These are phyloP conservation scores for Hygrocybe punicea DNA, from an alignment of 768 basidiomycete species.

Conservation along the genomic window DNA sequence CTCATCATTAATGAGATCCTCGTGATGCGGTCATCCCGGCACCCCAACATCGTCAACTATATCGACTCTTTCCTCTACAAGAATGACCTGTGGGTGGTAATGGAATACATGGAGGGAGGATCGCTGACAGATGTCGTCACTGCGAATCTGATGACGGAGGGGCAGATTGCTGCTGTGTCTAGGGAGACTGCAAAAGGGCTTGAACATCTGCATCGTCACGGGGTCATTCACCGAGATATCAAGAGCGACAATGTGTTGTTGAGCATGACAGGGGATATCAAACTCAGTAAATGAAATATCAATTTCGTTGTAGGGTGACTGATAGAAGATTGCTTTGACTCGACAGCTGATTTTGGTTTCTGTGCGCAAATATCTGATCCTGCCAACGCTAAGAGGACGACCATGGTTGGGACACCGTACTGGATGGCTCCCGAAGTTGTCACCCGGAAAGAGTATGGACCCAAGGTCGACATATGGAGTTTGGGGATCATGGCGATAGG, in stretches of 20 bases:
- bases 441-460: constrained; percentile 94
- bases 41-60: constrained; percentile 99
- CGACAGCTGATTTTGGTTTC: constrained; percentile 96
- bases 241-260: constrained; percentile 97
- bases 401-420: constrained; percentile 98
- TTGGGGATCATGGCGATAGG: constrained; percentile 96
- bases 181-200: constrained; percentile 91
- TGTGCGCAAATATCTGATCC: constrained; percentile 92
- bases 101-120: constrained; percentile 99
- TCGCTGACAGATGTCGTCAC: constrained; percentile 94
- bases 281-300: constrained; percentile 72
- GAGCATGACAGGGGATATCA: constrained; percentile 92
- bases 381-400: constrained; percentile 88
- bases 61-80: constrained; percentile 98
- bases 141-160: constrained; percentile 95
- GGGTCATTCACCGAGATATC: constrained; percentile 98
- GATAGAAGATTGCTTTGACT: constrained; percentile 5
- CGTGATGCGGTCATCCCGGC: constrained; percentile 94
- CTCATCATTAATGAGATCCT: constrained; percentile 99
- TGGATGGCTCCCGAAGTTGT: constrained; percentile 99
- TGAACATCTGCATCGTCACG: constrained; percentile 91
- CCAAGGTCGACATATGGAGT: constrained; percentile 98
- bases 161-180: constrained; percentile 95
- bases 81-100: constrained; percentile 98
- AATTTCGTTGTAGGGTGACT: constrained; percentile 4